Conservation (phyloP, 441 rosid genomes). For the Lepidium campestre region DNA sequence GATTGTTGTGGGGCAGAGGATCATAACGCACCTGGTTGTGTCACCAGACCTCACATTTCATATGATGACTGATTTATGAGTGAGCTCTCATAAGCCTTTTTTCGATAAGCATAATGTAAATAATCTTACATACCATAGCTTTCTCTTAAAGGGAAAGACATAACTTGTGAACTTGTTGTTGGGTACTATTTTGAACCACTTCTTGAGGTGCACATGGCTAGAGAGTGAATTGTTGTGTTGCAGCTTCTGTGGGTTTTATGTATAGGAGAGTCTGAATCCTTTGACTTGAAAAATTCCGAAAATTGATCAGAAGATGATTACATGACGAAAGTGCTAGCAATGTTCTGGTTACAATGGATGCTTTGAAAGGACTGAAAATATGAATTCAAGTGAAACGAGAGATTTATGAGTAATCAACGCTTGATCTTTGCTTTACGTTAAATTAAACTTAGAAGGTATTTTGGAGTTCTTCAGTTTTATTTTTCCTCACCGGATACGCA, state of each 20-base stretch:
- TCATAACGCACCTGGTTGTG: slow-evolving; percentile 75
- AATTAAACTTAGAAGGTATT: too few species aligned
- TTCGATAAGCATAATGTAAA: slow-evolving; percentile 1
- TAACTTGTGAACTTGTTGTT: neutral
- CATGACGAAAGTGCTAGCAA: neutral
- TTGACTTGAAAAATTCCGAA: neutral
- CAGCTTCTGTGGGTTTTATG: neutral
- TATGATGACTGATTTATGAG: slow-evolving; percentile 55
- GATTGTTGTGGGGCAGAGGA: slow-evolving; percentile 97
- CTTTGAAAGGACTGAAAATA: neutral
- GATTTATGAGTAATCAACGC: too few species aligned
- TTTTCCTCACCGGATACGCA: too few species aligned
- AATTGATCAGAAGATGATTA: neutral
- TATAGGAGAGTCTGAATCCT: neutral
- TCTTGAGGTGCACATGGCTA: neutral
- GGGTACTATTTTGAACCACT: neutral
- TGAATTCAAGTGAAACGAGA: neutral
- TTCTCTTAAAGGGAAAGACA: neutral
- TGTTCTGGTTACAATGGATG: neutral
- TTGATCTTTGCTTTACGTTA: too few species aligned
- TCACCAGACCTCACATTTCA: slow-evolving; percentile 55
- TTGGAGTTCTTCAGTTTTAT: too few species aligned
- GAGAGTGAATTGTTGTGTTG: neutral
- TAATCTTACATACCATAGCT: neutral
- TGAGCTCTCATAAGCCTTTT: neutral